Conservation (phyloP, 805 yeast species). For the Nakazawaea ernobii region DNA sequence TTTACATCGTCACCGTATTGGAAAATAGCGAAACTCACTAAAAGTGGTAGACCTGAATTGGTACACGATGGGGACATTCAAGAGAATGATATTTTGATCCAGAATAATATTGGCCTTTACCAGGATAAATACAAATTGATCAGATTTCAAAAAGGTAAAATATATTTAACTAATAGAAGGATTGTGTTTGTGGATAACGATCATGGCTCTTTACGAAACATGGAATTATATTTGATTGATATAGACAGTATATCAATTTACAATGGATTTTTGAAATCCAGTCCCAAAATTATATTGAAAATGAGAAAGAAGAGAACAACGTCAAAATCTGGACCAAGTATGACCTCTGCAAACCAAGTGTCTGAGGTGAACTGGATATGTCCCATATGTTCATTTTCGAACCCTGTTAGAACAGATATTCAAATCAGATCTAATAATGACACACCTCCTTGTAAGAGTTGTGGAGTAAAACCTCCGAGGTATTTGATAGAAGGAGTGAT, state of each 20-base stretch:
- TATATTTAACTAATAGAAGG: slow-evolving; percentile 70
- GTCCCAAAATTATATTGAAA: slow-evolving; percentile 60
- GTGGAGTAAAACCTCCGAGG: slow-evolving; percentile 50
- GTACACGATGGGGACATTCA: slow-evolving; percentile 3
- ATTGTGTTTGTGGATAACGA: slow-evolving; percentile 65
- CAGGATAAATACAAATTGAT: slow-evolving; percentile 65
- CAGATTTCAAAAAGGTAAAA: slow-evolving; percentile 66
- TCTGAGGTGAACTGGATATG: slow-evolving; percentile 60
- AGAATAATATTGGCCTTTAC: slow-evolving; percentile 63
- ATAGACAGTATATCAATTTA: slow-evolving; percentile 21
- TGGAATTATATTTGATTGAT: slow-evolving; percentile 14
- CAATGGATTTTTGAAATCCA: slow-evolving; percentile 63
- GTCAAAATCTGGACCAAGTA: slow-evolving; percentile 17
- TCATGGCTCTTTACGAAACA: slow-evolving; percentile 1
- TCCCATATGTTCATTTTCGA: slow-evolving; percentile 79
- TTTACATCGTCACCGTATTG: slow-evolving; percentile 13
- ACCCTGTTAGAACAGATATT: slow-evolving; percentile 29
- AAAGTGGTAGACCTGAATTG: slow-evolving; percentile 26
- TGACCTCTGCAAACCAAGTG: neutral
- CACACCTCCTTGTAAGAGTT: slow-evolving; percentile 47
- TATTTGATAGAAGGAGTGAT: slow-evolving; percentile 25
- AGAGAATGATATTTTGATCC: slow-evolving; percentile 50
- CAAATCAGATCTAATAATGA: slow-evolving; percentile 12
- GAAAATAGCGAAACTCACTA: slow-evolving; percentile 18
- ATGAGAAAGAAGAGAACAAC: slow-evolving; percentile 11